Evolutionary conservation across 768 basidiomycete genomes (phyloP).

Genomic region (Lactifluus volemus): DNA sequence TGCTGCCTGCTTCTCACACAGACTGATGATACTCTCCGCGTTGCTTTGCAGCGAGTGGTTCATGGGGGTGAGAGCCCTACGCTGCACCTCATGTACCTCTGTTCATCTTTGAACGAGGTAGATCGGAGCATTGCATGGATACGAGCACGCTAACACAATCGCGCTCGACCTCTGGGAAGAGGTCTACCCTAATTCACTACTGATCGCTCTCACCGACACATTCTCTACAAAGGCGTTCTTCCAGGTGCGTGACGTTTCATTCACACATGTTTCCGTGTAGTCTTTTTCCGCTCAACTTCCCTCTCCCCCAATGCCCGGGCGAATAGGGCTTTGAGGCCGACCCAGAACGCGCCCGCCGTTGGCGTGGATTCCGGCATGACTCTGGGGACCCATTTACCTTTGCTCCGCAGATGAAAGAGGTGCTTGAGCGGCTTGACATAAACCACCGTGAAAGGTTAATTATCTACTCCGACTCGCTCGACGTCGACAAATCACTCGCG

Average conservation of each 20-base stretch:
- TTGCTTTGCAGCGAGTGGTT: slow-evolving; percentile 66
- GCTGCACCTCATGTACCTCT: not conserved
- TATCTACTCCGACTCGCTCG: slow-evolving; percentile 79
- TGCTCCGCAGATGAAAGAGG: slow-evolving; percentile 59
- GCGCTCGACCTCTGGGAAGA: slow-evolving; percentile 86
- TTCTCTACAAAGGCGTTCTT: slow-evolving; percentile 87
- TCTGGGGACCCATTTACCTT: slow-evolving; percentile 87
- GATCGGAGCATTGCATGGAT: slow-evolving; percentile 81
- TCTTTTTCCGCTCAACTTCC: not conserved
- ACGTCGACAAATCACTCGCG: slow-evolving; percentile 57
- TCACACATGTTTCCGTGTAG: not conserved
- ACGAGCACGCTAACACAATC: slow-evolving; percentile 59
- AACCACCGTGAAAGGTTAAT: slow-evolving; percentile 57
- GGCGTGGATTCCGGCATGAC: slow-evolving; percentile 87
- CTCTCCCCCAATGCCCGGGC: no score
- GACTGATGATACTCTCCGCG: not conserved
- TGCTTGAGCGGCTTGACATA: slow-evolving; percentile 65
- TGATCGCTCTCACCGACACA: slow-evolving; percentile 89
- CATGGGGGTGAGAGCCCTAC: slow-evolving; percentile 56
- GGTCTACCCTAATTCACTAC: slow-evolving; percentile 47
- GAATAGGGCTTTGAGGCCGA: slow-evolving; percentile 51
- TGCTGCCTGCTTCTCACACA: not conserved
- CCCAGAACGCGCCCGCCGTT: slow-evolving; percentile 53
- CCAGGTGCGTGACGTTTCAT: slow-evolving; percentile 36
- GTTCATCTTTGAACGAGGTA: slow-evolving; percentile 25